These are phyloP conservation scores for Didymella glomerata DNA, from an alignment of 2,329 filamentous ascomycete species.

Conservation along the genomic window DNA sequence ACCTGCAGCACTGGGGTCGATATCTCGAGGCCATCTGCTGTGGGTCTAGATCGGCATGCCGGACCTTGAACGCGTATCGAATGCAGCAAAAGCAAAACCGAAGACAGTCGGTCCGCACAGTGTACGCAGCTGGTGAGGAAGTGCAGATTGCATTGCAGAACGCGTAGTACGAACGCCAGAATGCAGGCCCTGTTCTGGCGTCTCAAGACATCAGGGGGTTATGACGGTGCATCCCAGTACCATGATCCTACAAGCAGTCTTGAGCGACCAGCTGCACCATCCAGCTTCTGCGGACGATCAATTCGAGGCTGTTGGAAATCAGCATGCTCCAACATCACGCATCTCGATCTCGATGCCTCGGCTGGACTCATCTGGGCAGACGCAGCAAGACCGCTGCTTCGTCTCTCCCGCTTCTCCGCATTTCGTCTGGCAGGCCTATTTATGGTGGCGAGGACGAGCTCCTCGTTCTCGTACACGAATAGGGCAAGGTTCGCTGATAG, in stretches of 20 bases:
- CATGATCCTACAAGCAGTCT: conserved; percentile 6
- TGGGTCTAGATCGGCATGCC: conserved; percentile 18
- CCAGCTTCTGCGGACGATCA: conserved; percentile 5
- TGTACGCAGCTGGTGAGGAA: conserved; percentile 12
- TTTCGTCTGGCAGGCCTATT: conserved; percentile 46
- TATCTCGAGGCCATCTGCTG: conserved; percentile 6
- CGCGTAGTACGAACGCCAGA: conserved; percentile 20
- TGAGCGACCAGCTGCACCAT: conserved; percentile 21
- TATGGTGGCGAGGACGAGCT: conserved; percentile 44
- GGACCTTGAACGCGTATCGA: conserved; percentile 18
- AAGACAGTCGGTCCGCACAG: conserved; percentile 15
- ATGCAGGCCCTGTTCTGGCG: conserved; percentile 18
- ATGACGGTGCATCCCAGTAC: conserved; percentile 22
- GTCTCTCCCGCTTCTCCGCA: conserved; percentile 47
- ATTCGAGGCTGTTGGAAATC: neutral
- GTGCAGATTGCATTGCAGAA: conserved; percentile 21
- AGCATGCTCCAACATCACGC: neutral
- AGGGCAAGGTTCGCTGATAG: conserved; percentile 29
- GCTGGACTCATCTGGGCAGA: conserved; percentile 6
- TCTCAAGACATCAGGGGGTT: conserved; percentile 25
- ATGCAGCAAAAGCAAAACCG: conserved; percentile 22
- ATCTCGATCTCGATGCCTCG: conserved; percentile 1
- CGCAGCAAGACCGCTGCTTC: conserved; percentile 24
- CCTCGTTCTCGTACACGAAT: conserved; percentile 30
- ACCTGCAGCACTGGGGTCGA: conserved; percentile 8